These are phyloP conservation scores for Rutstroemia sp. DNA, from an alignment of 2,329 filamentous ascomycete genomes.

Conservation along the genomic window DNA sequence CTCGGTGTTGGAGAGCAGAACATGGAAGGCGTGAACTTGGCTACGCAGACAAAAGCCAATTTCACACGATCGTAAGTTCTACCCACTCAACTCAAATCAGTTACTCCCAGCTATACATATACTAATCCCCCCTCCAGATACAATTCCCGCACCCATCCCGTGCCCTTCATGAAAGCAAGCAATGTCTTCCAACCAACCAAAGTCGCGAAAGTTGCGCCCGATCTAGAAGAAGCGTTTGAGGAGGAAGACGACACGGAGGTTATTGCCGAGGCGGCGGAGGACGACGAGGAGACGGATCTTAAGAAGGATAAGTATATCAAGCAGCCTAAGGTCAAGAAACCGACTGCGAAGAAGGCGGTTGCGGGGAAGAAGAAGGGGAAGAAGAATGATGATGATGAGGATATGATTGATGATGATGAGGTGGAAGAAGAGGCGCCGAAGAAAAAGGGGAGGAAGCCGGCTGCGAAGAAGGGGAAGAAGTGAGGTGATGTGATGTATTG, in stretches of 20 bases:
- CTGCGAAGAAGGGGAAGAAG: slow-evolving; percentile 22
- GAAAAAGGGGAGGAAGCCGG: slow-evolving; percentile 18
- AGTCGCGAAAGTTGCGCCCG: slow-evolving; percentile 68
- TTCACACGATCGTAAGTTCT: slow-evolving; percentile 77
- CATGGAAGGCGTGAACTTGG: slow-evolving; percentile 67
- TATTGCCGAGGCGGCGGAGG: slow-evolving; percentile 45
- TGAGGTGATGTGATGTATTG: not conserved
- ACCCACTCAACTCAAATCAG: not conserved
- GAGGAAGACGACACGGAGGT: slow-evolving; percentile 76
- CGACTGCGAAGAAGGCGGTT: slow-evolving; percentile 43
- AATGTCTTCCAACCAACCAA: slow-evolving; percentile 67
- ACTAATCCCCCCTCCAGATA: slow-evolving; percentile 48
- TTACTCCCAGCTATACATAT: not conserved
- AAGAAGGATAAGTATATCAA: slow-evolving; percentile 97
- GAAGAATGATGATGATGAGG: slow-evolving; percentile 15
- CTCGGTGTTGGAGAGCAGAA: slow-evolving; percentile 81
- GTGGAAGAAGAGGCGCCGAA: slow-evolving; percentile 21
- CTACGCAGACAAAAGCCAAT: slow-evolving; percentile 75
- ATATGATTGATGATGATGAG: slow-evolving; percentile 19
- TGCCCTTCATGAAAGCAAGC: slow-evolving; percentile 94
- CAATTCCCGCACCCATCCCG: slow-evolving; percentile 75
- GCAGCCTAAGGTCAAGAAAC: slow-evolving; percentile 69
- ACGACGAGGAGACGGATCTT: slow-evolving; percentile 70
- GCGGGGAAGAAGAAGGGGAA: slow-evolving; percentile 30
- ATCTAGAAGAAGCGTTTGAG: slow-evolving; percentile 93